phyloP scores from a whole-genome alignment of 192 early-diverging fungal species.

The Coemansia sp. region DNA sequence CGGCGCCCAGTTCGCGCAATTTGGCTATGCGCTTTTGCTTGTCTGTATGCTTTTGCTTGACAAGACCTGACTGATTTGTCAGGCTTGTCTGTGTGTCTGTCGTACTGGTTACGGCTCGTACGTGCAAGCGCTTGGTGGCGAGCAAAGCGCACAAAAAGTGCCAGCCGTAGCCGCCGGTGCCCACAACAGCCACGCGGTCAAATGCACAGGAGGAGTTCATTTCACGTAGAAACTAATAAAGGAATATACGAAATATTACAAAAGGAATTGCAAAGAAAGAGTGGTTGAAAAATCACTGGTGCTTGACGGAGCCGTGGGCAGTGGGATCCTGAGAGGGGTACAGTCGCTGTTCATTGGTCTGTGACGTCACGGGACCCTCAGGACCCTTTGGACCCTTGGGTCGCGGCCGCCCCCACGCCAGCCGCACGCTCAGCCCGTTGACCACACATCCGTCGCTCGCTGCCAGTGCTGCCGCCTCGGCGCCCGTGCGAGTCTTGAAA shows the following conservation, averaged over 20 bases:
- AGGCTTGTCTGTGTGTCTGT: constrained; percentile 19
- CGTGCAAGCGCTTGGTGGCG: constrained; percentile 12
- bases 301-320: constrained; percentile 40
- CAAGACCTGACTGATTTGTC: constrained; percentile 9
- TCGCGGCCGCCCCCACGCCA: constrained; percentile 81
- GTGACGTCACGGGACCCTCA: not conserved
- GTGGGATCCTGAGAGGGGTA: constrained; percentile 63
- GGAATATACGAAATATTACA: not conserved
- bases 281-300: not conserved
- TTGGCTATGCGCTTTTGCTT: constrained; percentile 20
- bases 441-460: constrained; percentile 73
- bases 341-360: not conserved
- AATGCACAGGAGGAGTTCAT: constrained; percentile 14
- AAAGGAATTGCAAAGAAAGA: not conserved
- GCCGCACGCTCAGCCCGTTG: constrained; percentile 65
- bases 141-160: constrained; percentile 28
- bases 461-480: constrained; percentile 78
- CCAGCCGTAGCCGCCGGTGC: constrained; percentile 39
- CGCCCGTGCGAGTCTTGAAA: constrained; percentile 72
- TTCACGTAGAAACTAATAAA: not conserved
- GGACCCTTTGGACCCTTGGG: constrained; percentile 66
- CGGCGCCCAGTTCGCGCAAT: constrained; percentile 18
- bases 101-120: constrained; percentile 33
- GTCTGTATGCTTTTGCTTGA: constrained; percentile 21
- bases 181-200: constrained; percentile 37